Evolutionary conservation across 1,284 basidiomycete species (phyloP).

Genomic region (Golubevia pallescens): DNA sequence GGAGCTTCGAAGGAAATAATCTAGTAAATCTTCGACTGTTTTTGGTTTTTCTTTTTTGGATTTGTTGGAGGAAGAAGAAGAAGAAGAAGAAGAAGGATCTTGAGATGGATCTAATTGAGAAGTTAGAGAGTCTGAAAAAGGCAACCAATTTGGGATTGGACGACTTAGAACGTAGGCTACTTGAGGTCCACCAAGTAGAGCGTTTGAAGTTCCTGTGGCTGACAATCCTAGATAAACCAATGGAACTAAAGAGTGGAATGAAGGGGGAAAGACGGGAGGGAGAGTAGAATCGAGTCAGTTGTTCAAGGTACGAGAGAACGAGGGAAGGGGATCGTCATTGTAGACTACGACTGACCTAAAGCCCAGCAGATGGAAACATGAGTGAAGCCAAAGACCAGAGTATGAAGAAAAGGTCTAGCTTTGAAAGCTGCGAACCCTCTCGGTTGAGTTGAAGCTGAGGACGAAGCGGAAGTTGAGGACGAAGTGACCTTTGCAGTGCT

Average conservation of each 20-base stretch:
- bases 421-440: neutral
- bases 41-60: neutral
- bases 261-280: no score
- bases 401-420: slow-evolving; percentile 1
- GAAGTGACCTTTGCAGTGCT: no score
- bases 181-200: slow-evolving; percentile 12
- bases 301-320: no score
- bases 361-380: slow-evolving; percentile 15
- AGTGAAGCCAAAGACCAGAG: neutral
- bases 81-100: neutral
- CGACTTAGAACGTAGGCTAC: slow-evolving; percentile 11
- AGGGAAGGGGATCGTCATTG: no score
- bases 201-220: slow-evolving; percentile 7
- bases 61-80: no score
- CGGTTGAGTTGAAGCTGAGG: no score
- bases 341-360: no score
- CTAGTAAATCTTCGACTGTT: slow-evolving; percentile 14
- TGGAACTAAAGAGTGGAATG: no score
- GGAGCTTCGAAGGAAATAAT: neutral
- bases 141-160: slow-evolving; percentile 10
- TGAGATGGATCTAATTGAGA: neutral
- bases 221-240: slow-evolving; percentile 11
- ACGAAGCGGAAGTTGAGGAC: no score
- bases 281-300: no score
- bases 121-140: neutral